Conservation (phyloP, 257 asterid species). For the Solanum clarkiae region DNA sequence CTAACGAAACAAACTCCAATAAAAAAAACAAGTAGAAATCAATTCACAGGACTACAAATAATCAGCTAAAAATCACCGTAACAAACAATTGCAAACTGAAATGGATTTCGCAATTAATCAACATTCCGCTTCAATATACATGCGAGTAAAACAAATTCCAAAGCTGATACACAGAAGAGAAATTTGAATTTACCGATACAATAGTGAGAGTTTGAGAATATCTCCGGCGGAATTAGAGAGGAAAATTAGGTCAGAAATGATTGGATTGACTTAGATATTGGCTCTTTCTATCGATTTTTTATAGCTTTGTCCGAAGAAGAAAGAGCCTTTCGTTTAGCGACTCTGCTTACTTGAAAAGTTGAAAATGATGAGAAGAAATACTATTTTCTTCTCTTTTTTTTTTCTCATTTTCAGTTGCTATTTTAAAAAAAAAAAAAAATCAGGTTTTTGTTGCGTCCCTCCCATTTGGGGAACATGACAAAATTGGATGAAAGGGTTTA, state of each 20-base stretch:
- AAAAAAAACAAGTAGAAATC: background rate
- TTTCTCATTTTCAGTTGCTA: background rate
- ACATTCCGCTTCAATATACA: background rate
- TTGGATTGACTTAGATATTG: background rate
- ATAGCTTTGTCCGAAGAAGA: background rate
- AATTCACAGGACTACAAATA: background rate
- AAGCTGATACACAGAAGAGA: background rate
- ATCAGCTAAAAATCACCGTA: background rate
- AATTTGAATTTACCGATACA: background rate
- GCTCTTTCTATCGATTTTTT: background rate
- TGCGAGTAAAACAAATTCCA: background rate
- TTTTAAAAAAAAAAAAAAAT: no score
- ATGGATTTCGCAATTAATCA: background rate
- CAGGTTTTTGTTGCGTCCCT: background rate
- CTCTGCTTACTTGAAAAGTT: background rate
- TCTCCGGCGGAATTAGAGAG: constrained; percentile 1
- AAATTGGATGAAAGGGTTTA: background rate
- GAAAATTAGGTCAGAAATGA: background rate
- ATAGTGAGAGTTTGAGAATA: background rate
- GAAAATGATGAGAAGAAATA: background rate
- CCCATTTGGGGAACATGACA: background rate
- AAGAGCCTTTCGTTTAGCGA: background rate
- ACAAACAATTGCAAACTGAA: background rate
- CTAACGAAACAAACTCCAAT: background rate
- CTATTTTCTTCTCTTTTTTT: background rate